Evolutionary conservation across 2,329 filamentous ascomycete genomes (phyloP), one percentile per base, ranked within the genome.

Genomic region (Fusarium sp.): DNA sequence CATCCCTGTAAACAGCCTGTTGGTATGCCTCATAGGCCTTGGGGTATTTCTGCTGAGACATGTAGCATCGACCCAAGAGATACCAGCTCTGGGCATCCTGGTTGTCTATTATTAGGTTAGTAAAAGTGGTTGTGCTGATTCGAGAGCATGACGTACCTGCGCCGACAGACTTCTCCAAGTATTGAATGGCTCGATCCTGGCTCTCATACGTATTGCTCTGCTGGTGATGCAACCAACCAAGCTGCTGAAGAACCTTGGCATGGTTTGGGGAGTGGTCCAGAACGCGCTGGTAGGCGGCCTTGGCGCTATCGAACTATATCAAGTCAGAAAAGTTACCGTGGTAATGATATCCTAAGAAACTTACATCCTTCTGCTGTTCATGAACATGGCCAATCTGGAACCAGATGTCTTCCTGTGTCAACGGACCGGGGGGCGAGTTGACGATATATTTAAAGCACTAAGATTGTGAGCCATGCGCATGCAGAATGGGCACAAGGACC

Each of bases 301-400:
- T 97, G 48, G 96, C 96, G 69, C 89, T 91, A 69, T 98, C 94
- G 76, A 96, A 97, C 94, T 97, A 21, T n/a, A 62, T 21, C 27
- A 59, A 48, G 77, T 82, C 61, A 81, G 70, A 59, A 66, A 81
- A 51, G 81, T n/a, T 9, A 33, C 40, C 13, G 18, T 13, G 7
- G 21, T 29, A 13, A 10, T 35, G 15, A 18, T 13, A 14, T 17
- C 6, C n/a, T n/a, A 17, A 10, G n/a, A n/a, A 17, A 85, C 93
- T 82, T 85, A 97, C 94, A 75, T 99, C 96, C 85, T 98, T 98
- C 80, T 98, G 95, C 76, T 98, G 96, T 77, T 99, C 96, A 75
- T 99, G 94, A 48, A 99, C 96, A 78, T 99, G 96, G 25, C 96
- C 96, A 76, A 99, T 98, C 80, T 99, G 96, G 83, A 99, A 99